Conservation (phyloP, 108 stramenopile species). For the Nitzschia inconspicua region DNA sequence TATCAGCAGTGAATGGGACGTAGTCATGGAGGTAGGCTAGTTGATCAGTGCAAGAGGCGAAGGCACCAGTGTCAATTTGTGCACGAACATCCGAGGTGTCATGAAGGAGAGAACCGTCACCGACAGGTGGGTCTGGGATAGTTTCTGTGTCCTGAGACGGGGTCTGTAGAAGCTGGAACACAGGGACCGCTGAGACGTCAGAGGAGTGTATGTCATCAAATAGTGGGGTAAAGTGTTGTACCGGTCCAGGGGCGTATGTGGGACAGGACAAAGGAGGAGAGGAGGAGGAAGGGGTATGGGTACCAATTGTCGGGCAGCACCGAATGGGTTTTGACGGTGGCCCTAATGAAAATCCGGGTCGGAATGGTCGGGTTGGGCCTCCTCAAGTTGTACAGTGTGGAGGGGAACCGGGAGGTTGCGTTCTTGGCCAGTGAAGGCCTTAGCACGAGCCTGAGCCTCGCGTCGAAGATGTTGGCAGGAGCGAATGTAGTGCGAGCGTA, state of each 20-base stretch:
- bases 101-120: too few relatives aligned
- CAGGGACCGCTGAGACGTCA: background rate
- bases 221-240: background rate
- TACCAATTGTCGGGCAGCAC: background rate
- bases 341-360: too few relatives aligned
- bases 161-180: background rate
- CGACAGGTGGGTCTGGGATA: background rate
- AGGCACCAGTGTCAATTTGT: constrained; percentile 6
- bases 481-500: too few relatives aligned
- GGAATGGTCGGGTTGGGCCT: background rate
- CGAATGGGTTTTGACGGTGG: background rate
- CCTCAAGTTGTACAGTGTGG: background rate
- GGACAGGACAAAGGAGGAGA: background rate
- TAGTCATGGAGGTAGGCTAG: constrained; percentile 3
- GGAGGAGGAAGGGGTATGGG: background rate
- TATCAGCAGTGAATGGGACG: background rate
- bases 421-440: too few relatives aligned
- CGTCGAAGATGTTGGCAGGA: too few relatives aligned
- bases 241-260: background rate
- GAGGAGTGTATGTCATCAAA: background rate
- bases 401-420: background rate
- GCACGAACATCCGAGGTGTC: background rate
- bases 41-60: background rate
- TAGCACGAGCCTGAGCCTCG: too few relatives aligned
- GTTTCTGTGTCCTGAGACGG: background rate